Base-by-base conservation (phyloP, 139 green algal genomes). In the Tetradesmus lagerheimii region DNA sequence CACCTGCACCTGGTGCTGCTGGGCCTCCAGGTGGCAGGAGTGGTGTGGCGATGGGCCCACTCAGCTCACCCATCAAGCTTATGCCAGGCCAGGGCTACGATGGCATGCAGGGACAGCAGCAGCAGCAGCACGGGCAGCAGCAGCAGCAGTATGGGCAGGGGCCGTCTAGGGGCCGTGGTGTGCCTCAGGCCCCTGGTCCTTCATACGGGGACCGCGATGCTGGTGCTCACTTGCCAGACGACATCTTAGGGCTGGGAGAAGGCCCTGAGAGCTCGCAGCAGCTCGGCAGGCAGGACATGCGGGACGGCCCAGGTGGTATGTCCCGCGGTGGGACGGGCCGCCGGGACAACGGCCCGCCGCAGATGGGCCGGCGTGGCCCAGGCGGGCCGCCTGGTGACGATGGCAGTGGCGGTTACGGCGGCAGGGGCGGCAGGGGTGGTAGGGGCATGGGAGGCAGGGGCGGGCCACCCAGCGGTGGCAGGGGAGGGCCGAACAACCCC, bases 161-260 rank as follows among this genome's bases (percentile, higher is more conserved):
- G 47, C 41, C n/a, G n/a, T 12, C 45, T 29, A 86, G 80, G 80
- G 31, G 20, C 62, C 50, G 83, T 20, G 80, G 80, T 38, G 80
- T 34, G 16, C 41, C 41, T 20, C 43, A 86, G 43, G 80, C 27
- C 45, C 80, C 45, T 35, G 41, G 85, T 47, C 15, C 43, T 31
- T 15, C 25, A 39, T 38, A 75, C 29, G 39, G 23, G 18, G 75
- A 41, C 50, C 45, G 81, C 3, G n/a, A 75, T 89, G 85, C 71
- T 37, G 74, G 43, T 27, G 71, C 85, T 1, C 74, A 83, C 34
- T 23, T 89, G 71, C 85, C 85, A 37, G 85, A 89, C 38, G 85
- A 89, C 29, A 89, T 89, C 43, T 25, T 89, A 43, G 85, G 67
- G n/a, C 23, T 89, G 71, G 85, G 41, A 45, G 74, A 47, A 14